Base-by-base conservation (phyloP, 1,139 yeast genomes). In the Candida neerlandica region DNA sequence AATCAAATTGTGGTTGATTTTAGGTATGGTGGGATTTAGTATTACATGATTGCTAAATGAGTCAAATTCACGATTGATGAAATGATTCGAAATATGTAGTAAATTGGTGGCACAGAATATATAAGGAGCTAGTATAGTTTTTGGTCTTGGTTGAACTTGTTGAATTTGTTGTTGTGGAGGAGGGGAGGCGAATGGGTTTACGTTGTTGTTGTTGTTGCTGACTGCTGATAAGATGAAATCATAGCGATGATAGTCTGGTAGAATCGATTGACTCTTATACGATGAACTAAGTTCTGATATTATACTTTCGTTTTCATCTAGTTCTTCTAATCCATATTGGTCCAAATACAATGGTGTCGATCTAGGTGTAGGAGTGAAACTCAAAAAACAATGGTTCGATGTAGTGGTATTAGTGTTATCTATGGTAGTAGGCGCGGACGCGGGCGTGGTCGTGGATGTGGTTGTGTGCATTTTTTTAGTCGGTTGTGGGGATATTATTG, bases 81-180 rank as follows among this genome's bases (percentile, higher is more conserved):
- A 55, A 45, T 50, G 53, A 21, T 54, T 54, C 6, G 55, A 34
- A 37, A 63, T 48, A 21, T 52, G 47, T 15, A 47, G 47, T 32
- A 63, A 53, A 45, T 60, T 61, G 10, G 56, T 46, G 10, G 64
- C 58, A 47, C 60, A 56, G 46, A 60, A 63, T 10, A 57, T 11
- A 46, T 63, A 62, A 39, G 60, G 58, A 27, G 55, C 52, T 35
- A 57, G 47, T 43, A 55, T 14, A 46, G 46, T 14, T 48, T 30
- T 33, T 49, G 44, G 16, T 51, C 46, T 40, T 41, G 47, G 26
- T 30, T 47, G 37, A 18, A 44, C 21, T 11, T 39, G 41, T 27
- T 14, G 19, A 14, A 9, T 29, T 38, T 5, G 40, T 37, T 37
- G 39, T 7, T 7, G 14, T 19, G n/a, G 27, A 11, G 23, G 27